These are phyloP conservation scores for Cordyceps javanica DNA, from an alignment of 2,329 filamentous ascomycete species.

Conservation along the genomic window DNA sequence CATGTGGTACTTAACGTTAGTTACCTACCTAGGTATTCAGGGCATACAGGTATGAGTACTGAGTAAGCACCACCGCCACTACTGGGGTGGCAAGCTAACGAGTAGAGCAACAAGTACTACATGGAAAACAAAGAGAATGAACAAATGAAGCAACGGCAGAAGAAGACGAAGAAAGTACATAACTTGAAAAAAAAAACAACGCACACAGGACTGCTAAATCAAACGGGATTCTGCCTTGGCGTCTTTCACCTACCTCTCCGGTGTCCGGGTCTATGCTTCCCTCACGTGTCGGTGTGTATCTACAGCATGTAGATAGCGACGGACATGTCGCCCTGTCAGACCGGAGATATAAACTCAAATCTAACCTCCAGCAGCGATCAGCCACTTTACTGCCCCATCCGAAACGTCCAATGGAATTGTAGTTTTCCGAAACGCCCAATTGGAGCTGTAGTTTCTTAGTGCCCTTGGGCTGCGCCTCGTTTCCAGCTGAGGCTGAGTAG, in stretches of 20 bases:
- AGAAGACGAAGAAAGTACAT: no score
- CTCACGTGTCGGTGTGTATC: background rate
- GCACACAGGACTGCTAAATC: background rate
- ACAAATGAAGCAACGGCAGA: no score
- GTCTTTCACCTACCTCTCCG: background rate
- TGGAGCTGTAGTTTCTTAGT: no score
- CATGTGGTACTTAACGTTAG: no score
- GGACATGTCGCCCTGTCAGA: background rate
- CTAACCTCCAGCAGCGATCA: background rate
- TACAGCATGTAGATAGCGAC: background rate
- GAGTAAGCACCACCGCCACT: no score
- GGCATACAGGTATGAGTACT: no score
- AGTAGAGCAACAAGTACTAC: no score
- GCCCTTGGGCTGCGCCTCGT: background rate
- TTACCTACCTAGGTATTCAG: no score
- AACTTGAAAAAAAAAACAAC: no score
- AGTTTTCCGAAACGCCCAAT: background rate
- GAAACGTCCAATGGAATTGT: background rate
- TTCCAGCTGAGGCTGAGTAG: slow-evolving; percentile 4
- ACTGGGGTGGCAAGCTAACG: no score
- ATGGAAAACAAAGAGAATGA: no score
- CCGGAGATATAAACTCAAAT: slow-evolving; percentile 2
- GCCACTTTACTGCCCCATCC: background rate
- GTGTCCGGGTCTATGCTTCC: background rate
- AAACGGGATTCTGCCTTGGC: background rate